Evolutionary conservation across 805 yeast genomes (phyloP), one percentile per base, ranked within the genome.

Genomic region (Schwanniomyces occidentalis): DNA sequence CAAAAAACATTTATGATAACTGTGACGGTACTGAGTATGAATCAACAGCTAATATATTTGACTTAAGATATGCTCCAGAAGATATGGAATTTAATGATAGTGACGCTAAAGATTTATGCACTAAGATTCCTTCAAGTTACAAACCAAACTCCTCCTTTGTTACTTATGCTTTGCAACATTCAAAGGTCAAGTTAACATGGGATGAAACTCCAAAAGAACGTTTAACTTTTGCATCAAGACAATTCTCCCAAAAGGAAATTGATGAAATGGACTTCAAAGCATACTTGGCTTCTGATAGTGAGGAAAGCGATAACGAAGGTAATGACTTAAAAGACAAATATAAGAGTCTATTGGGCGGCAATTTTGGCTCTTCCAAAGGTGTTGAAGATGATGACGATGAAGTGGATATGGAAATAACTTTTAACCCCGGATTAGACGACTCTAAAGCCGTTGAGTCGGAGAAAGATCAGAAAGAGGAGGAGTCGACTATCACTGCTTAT

Each of bases 121-220:
- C 66, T 15, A 76, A 76, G 42, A 65, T 89, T 6, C 96, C 98
- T 5, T 63, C 79, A 2, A 76, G 76, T 31, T 93, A 93, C 61
- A 81, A 78, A 46, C 99, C 99, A 13, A 70, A 70, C 35, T 52
- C 69, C 2, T 69, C 73, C 7, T 93, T 93, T 59, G 85, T 86
- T 19, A 93, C 99, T 3, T 97, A 87, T 63, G 99, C 99, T 0
- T 71, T 93, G 40, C 96, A 93, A 57, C 96, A 89, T 55, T 90
- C 98, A 10, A 93, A 90, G 52, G 99, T 93, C 32, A 90, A 87
- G 58, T 71, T 93, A 46, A 90, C 98, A 0, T 93, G 99, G 99
- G 99, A 93, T 61, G 98, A 91, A 64, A 95, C 98, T 0, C 98
- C 99, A 5, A 82, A 80, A 38, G 97, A 89, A 52, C 77, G 99